A percentile compares a stretch with the other conserved stretches of the same genome.
These are phyloP conservation scores for Mortierella sp. DNA, from an alignment of 371 early-diverging fungal species.

Conservation along the genomic window DNA sequence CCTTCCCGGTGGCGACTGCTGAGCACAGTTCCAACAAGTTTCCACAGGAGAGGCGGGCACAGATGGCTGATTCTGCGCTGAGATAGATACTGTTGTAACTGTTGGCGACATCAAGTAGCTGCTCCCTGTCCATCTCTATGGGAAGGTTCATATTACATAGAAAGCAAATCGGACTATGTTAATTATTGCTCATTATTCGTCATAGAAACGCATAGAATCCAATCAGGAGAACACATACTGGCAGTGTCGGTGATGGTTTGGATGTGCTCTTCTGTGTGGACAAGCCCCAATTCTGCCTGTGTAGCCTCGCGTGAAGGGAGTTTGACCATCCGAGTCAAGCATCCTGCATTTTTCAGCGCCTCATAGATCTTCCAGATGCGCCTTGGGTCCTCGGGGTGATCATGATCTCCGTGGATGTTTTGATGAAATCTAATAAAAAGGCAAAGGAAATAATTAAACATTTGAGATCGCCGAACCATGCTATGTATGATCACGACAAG, in stretches of 20 bases:
- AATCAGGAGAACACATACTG: constrained; percentile 41
- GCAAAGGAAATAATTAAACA: not conserved
- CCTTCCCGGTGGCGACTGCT: constrained; percentile 72
- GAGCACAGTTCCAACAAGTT: constrained; percentile 81
- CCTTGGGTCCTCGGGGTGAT: constrained; percentile 82
- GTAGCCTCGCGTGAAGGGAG: constrained; percentile 68
- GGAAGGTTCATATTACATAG: not conserved
- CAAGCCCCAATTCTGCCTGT: constrained; percentile 67
- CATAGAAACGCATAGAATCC: not conserved
- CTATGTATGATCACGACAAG: not conserved
- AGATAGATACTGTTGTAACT: constrained; percentile 80
- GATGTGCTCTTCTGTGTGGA: constrained; percentile 71
- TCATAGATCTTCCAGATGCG: constrained; percentile 77
- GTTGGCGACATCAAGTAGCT: constrained; percentile 55
- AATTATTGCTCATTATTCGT: too few species aligned
- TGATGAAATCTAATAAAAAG: constrained; percentile 40
- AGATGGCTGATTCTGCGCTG: constrained; percentile 72
- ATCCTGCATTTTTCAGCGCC: constrained; percentile 63
- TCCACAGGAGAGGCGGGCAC: constrained; percentile 79
- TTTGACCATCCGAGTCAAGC: constrained; percentile 65
- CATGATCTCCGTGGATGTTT: constrained; percentile 65
- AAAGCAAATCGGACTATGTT: not conserved
- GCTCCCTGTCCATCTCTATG: constrained; percentile 46
- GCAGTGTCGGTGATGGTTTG: constrained; percentile 56
- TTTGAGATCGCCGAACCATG: not conserved